phyloP scores from a whole-genome alignment of 106 monocot species.

The Phalaenopsis equestris region DNA sequence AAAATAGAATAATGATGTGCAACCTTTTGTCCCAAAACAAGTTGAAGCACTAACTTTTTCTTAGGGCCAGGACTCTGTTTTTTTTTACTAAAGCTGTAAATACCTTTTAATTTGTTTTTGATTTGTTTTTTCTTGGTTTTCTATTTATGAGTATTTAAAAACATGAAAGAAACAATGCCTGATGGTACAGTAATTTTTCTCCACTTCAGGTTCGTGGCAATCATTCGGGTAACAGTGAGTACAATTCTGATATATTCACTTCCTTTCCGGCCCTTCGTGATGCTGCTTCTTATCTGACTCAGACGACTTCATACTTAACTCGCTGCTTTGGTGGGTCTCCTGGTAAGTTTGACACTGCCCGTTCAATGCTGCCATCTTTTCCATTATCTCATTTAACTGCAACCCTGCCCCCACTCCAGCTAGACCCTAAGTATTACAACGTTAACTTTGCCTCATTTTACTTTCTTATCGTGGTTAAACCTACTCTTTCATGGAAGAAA shows the following conservation, averaged over 20 bases:
- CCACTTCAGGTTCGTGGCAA: constrained; percentile 33
- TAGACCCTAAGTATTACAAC: background rate
- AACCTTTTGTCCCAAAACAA: background rate
- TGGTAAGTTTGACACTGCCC: constrained; percentile 20
- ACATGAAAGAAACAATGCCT: background rate
- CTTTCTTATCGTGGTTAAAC: background rate
- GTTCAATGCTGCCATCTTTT: background rate
- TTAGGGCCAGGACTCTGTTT: background rate
- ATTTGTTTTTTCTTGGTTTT: background rate
- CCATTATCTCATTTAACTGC: background rate
- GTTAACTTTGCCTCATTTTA: background rate
- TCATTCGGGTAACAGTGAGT: constrained; percentile 19
- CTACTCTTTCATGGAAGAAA: background rate
- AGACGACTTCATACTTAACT: constrained; percentile 71
- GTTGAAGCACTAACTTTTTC: background rate
- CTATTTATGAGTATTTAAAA: background rate
- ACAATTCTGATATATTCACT: constrained; percentile 40
- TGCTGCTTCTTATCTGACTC: constrained; percentile 61
- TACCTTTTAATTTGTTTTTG: background rate
- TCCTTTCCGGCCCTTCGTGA: constrained; percentile 68
- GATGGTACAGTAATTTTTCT: background rate
- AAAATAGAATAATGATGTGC: background rate
- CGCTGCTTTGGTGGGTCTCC: constrained; percentile 52
- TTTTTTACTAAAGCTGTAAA: background rate
- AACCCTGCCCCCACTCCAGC: background rate